phyloP scores from a whole-genome alignment of 1,284 basidiomycete genomes.

The Pyrrhoderma noxium region DNA sequence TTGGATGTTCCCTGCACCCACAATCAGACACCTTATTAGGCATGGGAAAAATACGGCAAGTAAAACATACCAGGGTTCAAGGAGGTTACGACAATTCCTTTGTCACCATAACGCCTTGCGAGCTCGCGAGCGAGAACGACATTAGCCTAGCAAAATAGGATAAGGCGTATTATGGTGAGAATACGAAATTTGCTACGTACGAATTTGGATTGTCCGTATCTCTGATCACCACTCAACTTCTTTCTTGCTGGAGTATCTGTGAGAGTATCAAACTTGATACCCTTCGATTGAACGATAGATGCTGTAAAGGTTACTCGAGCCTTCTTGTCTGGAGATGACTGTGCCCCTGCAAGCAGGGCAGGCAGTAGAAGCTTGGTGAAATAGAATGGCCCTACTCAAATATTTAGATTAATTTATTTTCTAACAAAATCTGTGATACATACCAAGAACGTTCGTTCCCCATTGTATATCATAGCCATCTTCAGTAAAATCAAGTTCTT shows the following conservation, averaged over 20 bases:
- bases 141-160: slow-evolving; percentile 33
- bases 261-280: slow-evolving; percentile 18
- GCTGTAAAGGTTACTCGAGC: slow-evolving; percentile 31
- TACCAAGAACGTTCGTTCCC: slow-evolving; percentile 33
- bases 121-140: slow-evolving; percentile 43
- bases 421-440: neutral
- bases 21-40: too few relatives aligned
- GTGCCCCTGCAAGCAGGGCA: slow-evolving; percentile 23
- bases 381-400: slow-evolving; percentile 24
- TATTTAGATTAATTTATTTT: neutral
- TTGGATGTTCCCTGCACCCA: slow-evolving; percentile 30
- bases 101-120: slow-evolving; percentile 39
- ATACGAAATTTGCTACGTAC: too few relatives aligned
- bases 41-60: too few relatives aligned
- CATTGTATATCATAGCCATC: slow-evolving; percentile 39
- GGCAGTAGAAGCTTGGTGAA: slow-evolving; percentile 32
- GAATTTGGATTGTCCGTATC: slow-evolving; percentile 47
- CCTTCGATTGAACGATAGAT: slow-evolving; percentile 23
- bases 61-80: slow-evolving; percentile 24
- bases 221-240: slow-evolving; percentile 23
- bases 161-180: neutral
- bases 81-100: slow-evolving; percentile 42
- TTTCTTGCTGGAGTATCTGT: slow-evolving; percentile 15
- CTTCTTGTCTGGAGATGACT: slow-evolving; percentile 21
- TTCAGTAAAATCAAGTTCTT: slow-evolving; percentile 28